Evolutionary conservation across 257 asterid species (phyloP), one percentile per base, ranked within the genome.

Genomic region (Lantana camara): DNA sequence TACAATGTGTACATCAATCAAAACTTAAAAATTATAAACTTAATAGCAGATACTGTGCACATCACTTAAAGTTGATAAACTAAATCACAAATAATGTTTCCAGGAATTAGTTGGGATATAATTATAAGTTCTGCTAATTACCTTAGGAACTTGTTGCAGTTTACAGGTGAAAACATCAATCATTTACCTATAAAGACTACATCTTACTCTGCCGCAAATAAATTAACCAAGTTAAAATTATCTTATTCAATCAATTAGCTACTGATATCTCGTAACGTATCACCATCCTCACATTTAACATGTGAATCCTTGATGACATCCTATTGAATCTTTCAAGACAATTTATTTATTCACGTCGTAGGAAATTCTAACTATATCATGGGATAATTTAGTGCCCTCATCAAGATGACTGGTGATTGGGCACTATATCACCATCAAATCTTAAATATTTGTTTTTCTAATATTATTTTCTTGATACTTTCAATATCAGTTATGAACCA

Each of bases 321-420:
- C 22, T 12, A 29, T 17, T 12, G 52, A 57, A 46, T 46, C 29
- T 13, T 29, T 23, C 1, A 30, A 29, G 27, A 42, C 8, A 22
- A 66, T 4, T 17, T 14, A 34, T 56, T 13, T 21, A 67, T 50
- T 20, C 9, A 48, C 0, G 21, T 23, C 55, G 8, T 0, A 0
- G 21, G 19, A 30, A 40, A 32, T 13, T 42, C 13, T 22, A n/a
- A 70, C 38, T 24, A 30, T 7, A 52, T 23, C 22, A 46, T 30
- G 49, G 30, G 38, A 32, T 16, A 20, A 47, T 66, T 42, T 54
- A 61, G 42, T 42, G n/a, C n/a, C 47, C 66, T 40, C 37, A 13
- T 9, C 1, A n/a, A 38, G n/a, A 57, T 1, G 30, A 56, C 46
- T 14, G 45, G 45, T 71, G 38, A 42, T 46, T 47, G 66, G 29